phyloP scores from a whole-genome alignment of 306 rosid genomes.

The Comarum palustre region DNA sequence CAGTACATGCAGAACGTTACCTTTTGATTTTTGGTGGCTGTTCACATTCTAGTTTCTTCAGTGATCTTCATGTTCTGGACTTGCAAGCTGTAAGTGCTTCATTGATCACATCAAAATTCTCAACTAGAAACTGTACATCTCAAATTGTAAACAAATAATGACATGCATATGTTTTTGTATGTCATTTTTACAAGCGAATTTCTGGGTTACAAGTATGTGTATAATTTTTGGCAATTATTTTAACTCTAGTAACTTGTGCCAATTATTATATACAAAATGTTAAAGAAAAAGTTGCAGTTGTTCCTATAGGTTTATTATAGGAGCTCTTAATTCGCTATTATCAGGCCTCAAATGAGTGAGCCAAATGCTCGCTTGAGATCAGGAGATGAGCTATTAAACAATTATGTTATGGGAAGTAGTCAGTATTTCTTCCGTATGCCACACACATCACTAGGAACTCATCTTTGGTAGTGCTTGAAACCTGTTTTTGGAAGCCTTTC shows the following conservation, averaged over 20 bases:
- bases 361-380: not conserved
- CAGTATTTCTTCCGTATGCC: not conserved
- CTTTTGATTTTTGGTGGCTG: conserved; percentile 93
- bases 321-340: not conserved
- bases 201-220: not conserved
- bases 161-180: not conserved
- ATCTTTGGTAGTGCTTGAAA: not conserved
- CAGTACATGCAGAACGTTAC: conserved; percentile 68
- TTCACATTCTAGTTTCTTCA: conserved; percentile 84
- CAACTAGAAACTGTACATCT: not conserved
- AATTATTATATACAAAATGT: not conserved
- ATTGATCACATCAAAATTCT: not conserved
- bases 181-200: not conserved
- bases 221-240: not conserved
- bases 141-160: not conserved
- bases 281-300: not conserved
- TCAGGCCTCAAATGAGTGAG: not conserved
- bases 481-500: conserved; percentile 7
- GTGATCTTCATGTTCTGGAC: conserved; percentile 84
- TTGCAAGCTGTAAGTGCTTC: conserved; percentile 65
- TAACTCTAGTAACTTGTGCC: not conserved
- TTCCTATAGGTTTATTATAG: not conserved
- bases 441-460: not conserved
- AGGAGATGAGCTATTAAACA: not conserved
- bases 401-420: not conserved